Evolutionary conservation across 2,329 filamentous ascomycete genomes (phyloP).

Genomic region (Orbilia quercus): DNA sequence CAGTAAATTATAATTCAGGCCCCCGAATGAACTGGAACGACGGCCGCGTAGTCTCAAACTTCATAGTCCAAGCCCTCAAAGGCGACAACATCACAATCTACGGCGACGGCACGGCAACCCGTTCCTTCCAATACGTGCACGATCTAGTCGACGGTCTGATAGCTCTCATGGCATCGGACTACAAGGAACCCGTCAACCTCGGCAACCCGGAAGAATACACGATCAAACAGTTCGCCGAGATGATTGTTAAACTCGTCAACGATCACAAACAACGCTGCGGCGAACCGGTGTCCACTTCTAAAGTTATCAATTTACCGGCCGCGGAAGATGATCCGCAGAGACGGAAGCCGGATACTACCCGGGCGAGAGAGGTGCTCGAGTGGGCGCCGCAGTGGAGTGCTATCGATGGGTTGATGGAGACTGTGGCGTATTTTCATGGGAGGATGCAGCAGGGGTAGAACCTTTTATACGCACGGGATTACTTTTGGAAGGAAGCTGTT

Average conservation of each 20-base stretch:
- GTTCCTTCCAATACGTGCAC: constrained; percentile 61
- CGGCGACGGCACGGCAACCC: constrained; percentile 61
- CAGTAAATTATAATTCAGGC: constrained; percentile 19
- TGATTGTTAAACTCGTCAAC: constrained; percentile 58
- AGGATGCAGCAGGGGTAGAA: constrained; percentile 35
- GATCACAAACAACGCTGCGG: constrained; percentile 40
- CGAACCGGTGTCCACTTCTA: constrained; percentile 37
- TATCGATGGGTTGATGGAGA: constrained; percentile 60
- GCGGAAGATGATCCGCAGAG: constrained; percentile 59
- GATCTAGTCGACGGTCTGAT: constrained; percentile 61
- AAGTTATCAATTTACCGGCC: constrained; percentile 57
- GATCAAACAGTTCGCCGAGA: constrained; percentile 60
- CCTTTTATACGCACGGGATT: background rate
- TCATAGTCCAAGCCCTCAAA: constrained; percentile 60
- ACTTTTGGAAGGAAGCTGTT: background rate
- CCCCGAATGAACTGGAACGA: constrained; percentile 61
- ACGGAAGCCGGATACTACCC: constrained; percentile 60
- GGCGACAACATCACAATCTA: constrained; percentile 60
- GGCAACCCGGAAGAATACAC: constrained; percentile 61
- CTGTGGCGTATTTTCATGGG: constrained; percentile 57
- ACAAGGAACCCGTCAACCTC: constrained; percentile 61
- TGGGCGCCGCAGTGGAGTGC: constrained; percentile 60
- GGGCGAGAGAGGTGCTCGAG: constrained; percentile 59
- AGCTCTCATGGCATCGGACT: constrained; percentile 60
- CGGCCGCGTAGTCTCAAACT: constrained; percentile 62